Conservation (phyloP, 768 basidiomycete genomes). For the Tricholoma sp. region DNA sequence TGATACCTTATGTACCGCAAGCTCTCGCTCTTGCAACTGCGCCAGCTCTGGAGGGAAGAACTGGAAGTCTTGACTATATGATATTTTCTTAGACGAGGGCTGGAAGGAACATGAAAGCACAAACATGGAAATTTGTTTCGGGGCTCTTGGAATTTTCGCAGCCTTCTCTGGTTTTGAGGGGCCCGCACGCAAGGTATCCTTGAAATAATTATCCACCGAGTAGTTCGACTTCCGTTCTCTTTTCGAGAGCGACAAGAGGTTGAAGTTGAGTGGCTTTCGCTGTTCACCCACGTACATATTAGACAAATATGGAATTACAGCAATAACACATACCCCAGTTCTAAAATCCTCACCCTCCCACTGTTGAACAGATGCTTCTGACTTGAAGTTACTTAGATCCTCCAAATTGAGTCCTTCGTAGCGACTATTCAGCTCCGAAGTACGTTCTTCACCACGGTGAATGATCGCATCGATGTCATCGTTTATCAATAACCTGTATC, state of each 20-base stretch:
- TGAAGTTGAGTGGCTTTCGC: slow-evolving; percentile 68
- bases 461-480: slow-evolving; percentile 96
- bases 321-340: slow-evolving; percentile 46
- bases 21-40: slow-evolving; percentile 82
- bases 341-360: slow-evolving; percentile 97
- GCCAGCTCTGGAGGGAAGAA: slow-evolving; percentile 85
- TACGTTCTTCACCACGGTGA: slow-evolving; percentile 84
- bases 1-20: slow-evolving; percentile 69
- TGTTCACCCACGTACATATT: slow-evolving; percentile 20
- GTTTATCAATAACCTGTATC: slow-evolving; percentile 61
- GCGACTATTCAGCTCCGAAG: slow-evolving; percentile 81
- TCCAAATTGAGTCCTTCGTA: slow-evolving; percentile 93
- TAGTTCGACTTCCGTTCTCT: slow-evolving; percentile 93
- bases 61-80: slow-evolving; percentile 84
- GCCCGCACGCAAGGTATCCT: slow-evolving; percentile 80
- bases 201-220: slow-evolving; percentile 93
- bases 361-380: slow-evolving; percentile 83
- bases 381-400: slow-evolving; percentile 95
- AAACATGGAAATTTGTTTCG: slow-evolving; percentile 82
- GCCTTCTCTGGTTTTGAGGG: slow-evolving; percentile 76
- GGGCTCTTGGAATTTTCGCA: slow-evolving; percentile 78
- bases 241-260: slow-evolving; percentile 84
- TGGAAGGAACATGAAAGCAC: slow-evolving; percentile 23
- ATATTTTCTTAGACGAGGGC: slow-evolving; percentile 1
- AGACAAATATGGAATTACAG: background rate